Evolutionary conservation across 73 alveolate genomes (phyloP), one percentile per base, ranked within the genome.

Genomic region (Uronychia setigera): DNA sequence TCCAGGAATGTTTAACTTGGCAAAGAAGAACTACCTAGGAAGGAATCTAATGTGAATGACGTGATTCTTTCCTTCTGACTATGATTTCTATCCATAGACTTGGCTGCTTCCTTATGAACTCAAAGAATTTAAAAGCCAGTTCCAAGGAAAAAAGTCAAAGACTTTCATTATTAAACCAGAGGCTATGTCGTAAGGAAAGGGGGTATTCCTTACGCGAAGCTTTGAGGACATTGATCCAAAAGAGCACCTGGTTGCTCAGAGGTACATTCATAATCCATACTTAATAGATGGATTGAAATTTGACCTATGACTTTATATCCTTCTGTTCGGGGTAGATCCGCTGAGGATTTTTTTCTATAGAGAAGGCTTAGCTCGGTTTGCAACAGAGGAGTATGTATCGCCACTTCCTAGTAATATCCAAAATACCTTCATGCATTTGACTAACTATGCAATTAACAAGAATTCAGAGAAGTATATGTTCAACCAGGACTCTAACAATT

Each of bases 391-490:
- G 79, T 96, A 96, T 89, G 78, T 86, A 74, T 75, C 89, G 59
- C 95, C 93, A 1, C 35, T 78, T 35, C 83, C 92, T 25, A 80
- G 85, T 9, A 84, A 91, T 60, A 79, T 84, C 77, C 87, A 77
- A 28, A 93, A 92, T 85, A 80, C 82, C n/a, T 96, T 87, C 81
- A 93, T 96, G 80, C 98, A 96, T 89, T 87, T 96, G 78, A n/a
- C n/a, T n/a, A n/a, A n/a, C n/a, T n/a, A n/a, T n/a, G n/a, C n/a
- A n/a, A n/a, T n/a, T n/a, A n/a, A 93, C 98, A 5, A 93, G n/a
- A n/a, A n/a, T n/a, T n/a, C n/a, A n/a, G 95, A 98, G 28, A 96
- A 96, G 91, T 96, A 95, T 92, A 97, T 98, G 11, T 93, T 94
- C 29, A 93, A 95, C 84, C 92, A 94, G 85, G 90, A 94, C 58